A percentile compares a stretch with the other conserved stretches of the same genome.
Evolutionary conservation across 371 early-diverging fungal species (phyloP).

Genomic region (Rhizopus stolonifer): DNA sequence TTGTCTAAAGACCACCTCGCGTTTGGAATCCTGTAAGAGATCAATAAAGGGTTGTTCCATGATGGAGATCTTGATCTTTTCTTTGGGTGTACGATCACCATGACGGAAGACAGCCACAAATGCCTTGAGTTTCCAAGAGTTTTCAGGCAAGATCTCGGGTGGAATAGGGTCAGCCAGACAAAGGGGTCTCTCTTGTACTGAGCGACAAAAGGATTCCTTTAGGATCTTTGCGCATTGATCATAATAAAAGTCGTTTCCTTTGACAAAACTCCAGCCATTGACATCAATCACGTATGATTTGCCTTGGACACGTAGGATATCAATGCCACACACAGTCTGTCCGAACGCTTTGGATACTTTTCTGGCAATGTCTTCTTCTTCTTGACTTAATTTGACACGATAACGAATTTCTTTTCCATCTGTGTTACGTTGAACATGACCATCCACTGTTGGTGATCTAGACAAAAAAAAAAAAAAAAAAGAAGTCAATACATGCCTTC

Average conservation of each 20-base stretch:
- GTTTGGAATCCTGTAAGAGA: constrained; percentile 63
- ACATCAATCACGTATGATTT: constrained; percentile 97
- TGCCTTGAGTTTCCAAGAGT: constrained; percentile 92
- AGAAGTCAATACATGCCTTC: no score
- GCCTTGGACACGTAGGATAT: constrained; percentile 84
- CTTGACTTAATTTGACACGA: constrained; percentile 74
- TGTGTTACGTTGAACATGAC: constrained; percentile 91
- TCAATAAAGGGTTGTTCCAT: constrained; percentile 66
- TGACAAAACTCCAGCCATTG: constrained; percentile 99
- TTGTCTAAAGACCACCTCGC: constrained; percentile 84
- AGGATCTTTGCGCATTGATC: constrained; percentile 81
- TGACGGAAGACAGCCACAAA: constrained; percentile 93
- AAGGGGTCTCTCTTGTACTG: constrained; percentile 53
- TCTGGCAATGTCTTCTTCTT: constrained; percentile 85
- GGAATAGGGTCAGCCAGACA: constrained; percentile 62
- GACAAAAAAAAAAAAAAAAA: neutral
- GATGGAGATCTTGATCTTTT: constrained; percentile 85
- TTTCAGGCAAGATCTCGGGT: constrained; percentile 65
- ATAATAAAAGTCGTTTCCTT: constrained; percentile 94
- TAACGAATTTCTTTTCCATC: constrained; percentile 98
- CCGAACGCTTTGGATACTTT: constrained; percentile 85
- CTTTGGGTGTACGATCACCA: constrained; percentile 97
- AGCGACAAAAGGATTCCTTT: constrained; percentile 51
- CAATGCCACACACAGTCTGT: constrained; percentile 95
- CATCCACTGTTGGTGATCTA: constrained; percentile 97